A percentile compares a stretch with the other conserved stretches of the same genome.
Conservation (phyloP, 768 basidiomycete species). For the Rhizopogon vinicolor region DNA sequence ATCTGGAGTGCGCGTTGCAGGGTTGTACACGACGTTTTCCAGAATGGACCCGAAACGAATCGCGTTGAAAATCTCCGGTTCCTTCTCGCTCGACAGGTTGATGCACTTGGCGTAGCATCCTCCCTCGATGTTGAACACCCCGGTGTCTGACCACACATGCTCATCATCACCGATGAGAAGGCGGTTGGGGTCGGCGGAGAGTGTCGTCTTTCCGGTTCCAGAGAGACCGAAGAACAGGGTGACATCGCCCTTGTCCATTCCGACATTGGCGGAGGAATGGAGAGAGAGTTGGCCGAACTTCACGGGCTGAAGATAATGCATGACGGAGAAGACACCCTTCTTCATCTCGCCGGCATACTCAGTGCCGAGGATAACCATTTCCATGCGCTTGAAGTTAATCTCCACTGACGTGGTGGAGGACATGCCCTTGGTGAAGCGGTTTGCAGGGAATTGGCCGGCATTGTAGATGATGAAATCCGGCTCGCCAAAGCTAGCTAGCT, state of each 20-base stretch:
- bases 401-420: conserved; percentile 98
- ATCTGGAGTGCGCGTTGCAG: conserved; percentile 74
- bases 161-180: conserved; percentile 98
- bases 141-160: conserved; percentile 98
- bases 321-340: conserved; percentile 99
- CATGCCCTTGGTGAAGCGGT: conserved; percentile 99
- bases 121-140: conserved; percentile 99
- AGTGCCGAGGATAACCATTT: conserved; percentile 99
- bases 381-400: conserved; percentile 99
- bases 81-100: conserved; percentile 95
- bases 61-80: conserved; percentile 95
- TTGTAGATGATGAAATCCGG: conserved; percentile 99
- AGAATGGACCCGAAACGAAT: conserved; percentile 95
- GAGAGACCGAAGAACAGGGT: conserved; percentile 99
- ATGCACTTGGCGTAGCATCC: conserved; percentile 99
- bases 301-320: conserved; percentile 99
- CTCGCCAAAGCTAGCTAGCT: conserved; percentile 91
- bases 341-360: conserved; percentile 99
- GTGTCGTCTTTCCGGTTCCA: conserved; percentile 97
- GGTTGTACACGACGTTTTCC: conserved; percentile 98
- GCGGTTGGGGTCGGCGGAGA: conserved; percentile 93
- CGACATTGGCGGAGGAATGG: conserved; percentile 97
- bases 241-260: conserved; percentile 83
- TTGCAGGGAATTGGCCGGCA: conserved; percentile 99
- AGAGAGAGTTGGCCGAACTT: conserved; percentile 97